A percentile compares a stretch with the other conserved stretches of the same genome.
phyloP scores from a whole-genome alignment of 1,284 basidiomycete species.

The Peniophora sp. region DNA sequence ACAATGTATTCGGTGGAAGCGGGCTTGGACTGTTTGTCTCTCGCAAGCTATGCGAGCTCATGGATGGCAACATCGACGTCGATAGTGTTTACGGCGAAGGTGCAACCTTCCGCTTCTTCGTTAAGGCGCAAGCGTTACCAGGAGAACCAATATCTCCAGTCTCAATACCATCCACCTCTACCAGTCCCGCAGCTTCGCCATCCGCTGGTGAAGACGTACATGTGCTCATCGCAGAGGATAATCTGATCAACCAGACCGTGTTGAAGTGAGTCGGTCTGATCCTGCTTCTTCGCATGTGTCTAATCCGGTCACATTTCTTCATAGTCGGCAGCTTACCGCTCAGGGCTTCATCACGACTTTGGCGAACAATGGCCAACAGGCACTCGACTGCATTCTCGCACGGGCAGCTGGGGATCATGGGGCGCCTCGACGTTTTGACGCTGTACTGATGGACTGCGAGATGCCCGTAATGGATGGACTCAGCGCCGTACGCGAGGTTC shows the following conservation, averaged over 20 bases:
- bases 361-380: neutral
- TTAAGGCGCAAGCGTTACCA: neutral
- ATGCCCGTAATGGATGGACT: constrained; percentile 1
- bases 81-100: constrained; percentile 1
- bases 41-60: neutral
- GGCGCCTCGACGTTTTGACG: neutral
- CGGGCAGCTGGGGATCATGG: neutral
- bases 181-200: neutral
- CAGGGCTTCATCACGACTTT: neutral
- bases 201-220: no score
- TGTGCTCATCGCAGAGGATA: constrained; percentile 1
- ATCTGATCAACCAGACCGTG: constrained; percentile 1
- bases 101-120: neutral
- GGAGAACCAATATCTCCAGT: neutral
- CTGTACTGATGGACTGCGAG: neutral
- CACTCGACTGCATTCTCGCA: neutral
- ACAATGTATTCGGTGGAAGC: constrained; percentile 1
- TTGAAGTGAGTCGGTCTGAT: neutral
- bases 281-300: neutral
- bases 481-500: neutral
- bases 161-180: neutral
- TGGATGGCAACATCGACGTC: neutral
- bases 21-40: neutral
- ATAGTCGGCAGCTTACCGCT: neutral
- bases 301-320: neutral